Evolutionary conservation across 768 basidiomycete genomes (phyloP), one percentile per base, ranked within the genome.

Genomic region (Lactarius akahatsu): DNA sequence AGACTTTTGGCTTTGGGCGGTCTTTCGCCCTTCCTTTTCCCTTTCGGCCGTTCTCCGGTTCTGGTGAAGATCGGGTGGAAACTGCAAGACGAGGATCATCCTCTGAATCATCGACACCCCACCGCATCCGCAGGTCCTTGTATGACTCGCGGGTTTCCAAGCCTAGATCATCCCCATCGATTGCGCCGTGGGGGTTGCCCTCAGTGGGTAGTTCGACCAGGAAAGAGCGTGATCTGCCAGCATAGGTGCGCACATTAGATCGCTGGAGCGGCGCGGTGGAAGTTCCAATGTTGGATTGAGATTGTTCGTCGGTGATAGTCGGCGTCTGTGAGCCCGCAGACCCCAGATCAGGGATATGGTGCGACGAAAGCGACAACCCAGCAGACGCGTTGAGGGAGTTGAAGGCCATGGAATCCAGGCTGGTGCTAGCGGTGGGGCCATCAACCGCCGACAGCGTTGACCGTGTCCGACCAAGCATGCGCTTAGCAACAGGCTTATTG

Each of bases 61-160:
- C 59, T 4, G 67, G 62, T 3, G 68, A 65, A 1, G 70, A 63
- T 4, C 63, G 55, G 23, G 23, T 56, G 9, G 66, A 66, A 10
- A 64, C 65, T 8, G 74, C 70, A 11, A 74, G 79, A 54, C 78
- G 82, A 18, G 83, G 85, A 64, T 91, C 89, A 69, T 90, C 89
- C 71, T 92, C 92, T 1, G 89, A 88, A 41, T 85, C 80, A 72
- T 93, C 91, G 0, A 94, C 87, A 3, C 91, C 91, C 89, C 89
- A 92, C 23, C 91, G 83, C n/a, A 79, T 77, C 16, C 92, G 86
- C 57, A 94, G 76, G 59, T 88, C 86, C 15, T 85, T 77, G 70
- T 94, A 94, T 0, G 91, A 91, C 71, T 93, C 91, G n/a, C 85
- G 83, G 13, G 77, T 75, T 15, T 79, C 77, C 20, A 82, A 83